Evolutionary conservation across 108 stramenopile genomes (phyloP), one percentile per base, ranked within the genome.

Genomic region (Bacterosira constricta): DNA sequence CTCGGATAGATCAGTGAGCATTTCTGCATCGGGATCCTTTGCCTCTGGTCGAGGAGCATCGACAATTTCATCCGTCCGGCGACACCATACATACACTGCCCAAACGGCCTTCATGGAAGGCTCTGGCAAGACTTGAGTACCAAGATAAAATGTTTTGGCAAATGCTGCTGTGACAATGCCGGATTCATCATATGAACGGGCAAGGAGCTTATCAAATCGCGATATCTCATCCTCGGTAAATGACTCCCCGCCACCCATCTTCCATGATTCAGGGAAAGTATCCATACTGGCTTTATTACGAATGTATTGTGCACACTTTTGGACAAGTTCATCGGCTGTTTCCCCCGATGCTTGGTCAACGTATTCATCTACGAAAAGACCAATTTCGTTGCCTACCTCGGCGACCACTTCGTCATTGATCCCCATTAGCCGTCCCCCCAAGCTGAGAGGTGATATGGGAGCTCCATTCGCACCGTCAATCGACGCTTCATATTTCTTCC

Each of bases 31-130:
- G 50, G 85, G 77, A 41, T 93, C 89, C 13, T 82, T 47, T 23
- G 77, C 81, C 15, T 83, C 82, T 0, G 72, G 60, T 9, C 96
- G 82, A 1, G 96, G 96, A 4, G 95, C 92, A 83, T 98, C 97
- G 10, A 98, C 97, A 44, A 98, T 95, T 71, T 98, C 98, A 81
- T 98, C 98, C 3, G 98, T 98, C 15, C 98, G 83, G 17, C 98
- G 88, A 69, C 98, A 98, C 98, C 98, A 98, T 15, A 97, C 97
- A 74, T 98, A 98, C 18, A 98, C 83, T 10, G 97, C 97, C 98
- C 98, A 98, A 42, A 96, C 94, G 13, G 94, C 94, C 37, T 75
- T 80, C 58, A 82, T 77, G 17, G 88, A 75, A 7, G 61, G 80
- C 42, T 84, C 80, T 3, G 83, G 78, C 73, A 98, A 70, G 46